Conservation (phyloP, 352 stramenopile species). For the Saprolegnia parasitica region DNA sequence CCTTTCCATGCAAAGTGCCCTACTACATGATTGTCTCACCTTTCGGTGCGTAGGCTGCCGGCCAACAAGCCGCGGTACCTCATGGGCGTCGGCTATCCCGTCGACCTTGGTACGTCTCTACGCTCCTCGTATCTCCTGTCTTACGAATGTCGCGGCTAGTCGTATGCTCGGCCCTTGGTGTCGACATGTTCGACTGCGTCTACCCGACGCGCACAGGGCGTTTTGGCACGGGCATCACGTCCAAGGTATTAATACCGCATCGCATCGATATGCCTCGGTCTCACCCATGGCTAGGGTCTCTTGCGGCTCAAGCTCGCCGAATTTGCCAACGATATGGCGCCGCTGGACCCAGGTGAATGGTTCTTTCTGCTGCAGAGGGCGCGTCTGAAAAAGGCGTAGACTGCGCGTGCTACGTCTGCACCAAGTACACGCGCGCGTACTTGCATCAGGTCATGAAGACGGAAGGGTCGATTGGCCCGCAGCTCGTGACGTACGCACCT, state of each 20-base stretch:
- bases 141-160: conserved; percentile 38
- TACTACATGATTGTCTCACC: neutral
- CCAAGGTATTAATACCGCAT: conserved; percentile 39
- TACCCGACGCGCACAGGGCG: conserved; percentile 94
- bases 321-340: conserved; percentile 47
- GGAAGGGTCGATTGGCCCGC: conserved; percentile 57
- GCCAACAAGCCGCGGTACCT: conserved; percentile 94
- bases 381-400: neutral
- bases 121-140: neutral
- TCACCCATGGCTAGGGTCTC: conserved; percentile 47
- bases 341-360: conserved; percentile 48
- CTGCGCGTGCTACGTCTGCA: conserved; percentile 69
- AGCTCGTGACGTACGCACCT: conserved; percentile 58
- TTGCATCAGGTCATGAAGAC: conserved; percentile 69
- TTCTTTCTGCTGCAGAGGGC: neutral
- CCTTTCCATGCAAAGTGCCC: neutral
- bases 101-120: conserved; percentile 76
- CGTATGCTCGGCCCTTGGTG: conserved; percentile 93
- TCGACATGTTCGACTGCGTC: conserved; percentile 98
- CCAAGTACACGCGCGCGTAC: conserved; percentile 66
- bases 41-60: conserved; percentile 56
- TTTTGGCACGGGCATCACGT: conserved; percentile 92
- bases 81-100: conserved; percentile 97
- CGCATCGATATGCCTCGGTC: conserved; percentile 40
- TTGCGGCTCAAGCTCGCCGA: conserved; percentile 65